Evolutionary conservation across 257 asterid genomes (phyloP), one percentile per base, ranked within the genome.

Genomic region (Thymus mandschuricus): DNA sequence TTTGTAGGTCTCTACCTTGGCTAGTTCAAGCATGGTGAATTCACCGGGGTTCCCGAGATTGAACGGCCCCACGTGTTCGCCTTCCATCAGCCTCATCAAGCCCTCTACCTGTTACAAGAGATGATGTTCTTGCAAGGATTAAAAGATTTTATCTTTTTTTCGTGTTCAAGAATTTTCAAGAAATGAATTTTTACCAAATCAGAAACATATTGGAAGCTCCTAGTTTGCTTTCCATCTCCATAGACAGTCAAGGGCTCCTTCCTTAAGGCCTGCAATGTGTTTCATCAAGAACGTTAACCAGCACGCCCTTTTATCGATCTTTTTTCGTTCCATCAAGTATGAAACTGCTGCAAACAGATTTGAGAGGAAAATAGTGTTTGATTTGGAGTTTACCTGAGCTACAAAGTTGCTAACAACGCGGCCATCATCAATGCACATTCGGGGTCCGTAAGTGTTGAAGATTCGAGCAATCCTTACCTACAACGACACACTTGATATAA

Each of bases 341-440:
- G 56, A 8, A 54, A 54, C 13, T 21, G 51, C 38, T 15, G 43
- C 30, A 55, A 12, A 29, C 21, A 43, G 13, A n/a, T n/a, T n/a
- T n/a, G n/a, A n/a, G n/a, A n/a, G n/a, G n/a, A n/a, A n/a, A n/a
- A n/a, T n/a, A n/a, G n/a, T n/a, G n/a, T n/a, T n/a, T n/a, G n/a
- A n/a, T n/a, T n/a, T n/a, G n/a, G n/a, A n/a, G n/a, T n/a, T n/a
- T n/a, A 92, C 98, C 95, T 90, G 96, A 41, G 97, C 96, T 30
- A 93, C 97, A 49, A 93, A 93, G 74, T 93, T 93, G 94, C 96
- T 92, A 10, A 92, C 98, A 11, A 92, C 97, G 1, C 98, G 94
- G 0, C 97, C 97, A 69, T 91, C 98, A 56, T 92, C 97, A 8
- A 88, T 81, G 87, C 98, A 86, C 98, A 92, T 92, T 10, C 97